Base-by-base conservation (phyloP, 2,329 filamentous ascomycete species). In the Botrytis fragariae region DNA sequence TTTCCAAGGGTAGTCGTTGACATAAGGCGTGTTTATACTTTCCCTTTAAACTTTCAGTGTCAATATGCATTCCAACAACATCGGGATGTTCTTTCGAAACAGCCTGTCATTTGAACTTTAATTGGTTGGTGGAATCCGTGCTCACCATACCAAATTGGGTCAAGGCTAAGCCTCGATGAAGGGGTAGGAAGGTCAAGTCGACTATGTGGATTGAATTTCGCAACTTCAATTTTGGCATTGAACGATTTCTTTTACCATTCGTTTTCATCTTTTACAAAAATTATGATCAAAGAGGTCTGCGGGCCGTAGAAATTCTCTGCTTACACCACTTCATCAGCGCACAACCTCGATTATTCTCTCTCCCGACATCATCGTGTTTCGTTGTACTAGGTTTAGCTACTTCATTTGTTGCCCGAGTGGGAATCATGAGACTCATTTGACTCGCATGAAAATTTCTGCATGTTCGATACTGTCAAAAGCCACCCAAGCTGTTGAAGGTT, bases 231-330 rank as follows among this genome's bases (percentile, higher is more conserved):
- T 25, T 35, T 22, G 37, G 22, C n/a, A 39, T 69, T 9, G n/a
- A 39, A 29, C 5, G 12, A 42, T 39, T 39, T 22, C 25, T 42
- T n/a, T 29, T n/a, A 37, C 22, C 8, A n/a, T 37, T n/a, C 3
- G 9, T 32, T 37, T 16, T 32, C 64, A 37, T 18, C 59, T 37
- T 61, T n/a, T 39, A 16, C 59, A 39, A 65, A 9, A 65, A 65
- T 42, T 48, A 48, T 65, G 62, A 61, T 35, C 8, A 1, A n/a
- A 61, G 59, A 39, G 35, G 42, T 45, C 62, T 65, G 62, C 62
- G 44, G 59, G 59, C 35, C 62, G 42, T 65, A 65, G 62, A 65
- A 65, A 65, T 65, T n/a, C 42, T 48, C 62, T 48, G 48, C 42
- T 65, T 48, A 45, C 62, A 48, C 42, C 22, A 65, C 62, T 45